Evolutionary conservation across 164 flowering plant species (phyloP), one percentile per base, ranked within the genome.

Genomic region (Magnolia changhungtana): DNA sequence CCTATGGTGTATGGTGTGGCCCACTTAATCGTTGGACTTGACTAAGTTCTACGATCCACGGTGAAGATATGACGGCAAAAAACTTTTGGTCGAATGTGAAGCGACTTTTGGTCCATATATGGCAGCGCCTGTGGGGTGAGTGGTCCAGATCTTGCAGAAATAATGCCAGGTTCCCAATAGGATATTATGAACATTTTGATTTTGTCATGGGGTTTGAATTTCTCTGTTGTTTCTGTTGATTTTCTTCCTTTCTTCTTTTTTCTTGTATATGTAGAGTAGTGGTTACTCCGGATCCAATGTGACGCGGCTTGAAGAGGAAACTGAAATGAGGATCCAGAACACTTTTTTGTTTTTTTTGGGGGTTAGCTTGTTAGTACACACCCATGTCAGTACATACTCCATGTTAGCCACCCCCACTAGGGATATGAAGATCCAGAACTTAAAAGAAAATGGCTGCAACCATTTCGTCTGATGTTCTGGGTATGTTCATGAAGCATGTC

Each of bases 221-320:
- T 24, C 10, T 51, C 6, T 4, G 9, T 50, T 29, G 19, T 0
- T 0, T 7, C 14, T 69, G 55, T 13, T 4, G 29, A 67, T 1
- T 50, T 70, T 52, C n/a, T n/a, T n/a, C n/a, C 9, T 29, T 9
- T 50, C 29, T 37, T 70, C 16, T n/a, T 71, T 18, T 23, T 24
- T 49, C 67, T 69, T 50, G 18, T 70, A 9, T 64, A 13, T 78
- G 73, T 37, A 89, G 92, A 81, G 80, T 24, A 83, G 81, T 73
- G 90, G 89, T n/a, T 78, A 70, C 74, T 85, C 91, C 3, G 88
- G 88, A 8, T 71, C 77, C 18, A 85, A 81, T 72, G 85, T 83
- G 29, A 84, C 86, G 72, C 73, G 85, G 76, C 88, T 91, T 11
- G 96, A 89, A 63, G 84, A 79, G 65, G 93, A 90, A 81, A 90